phyloP scores from a whole-genome alignment of 2,329 filamentous ascomycete genomes.

The Samsoniella hepiali region DNA sequence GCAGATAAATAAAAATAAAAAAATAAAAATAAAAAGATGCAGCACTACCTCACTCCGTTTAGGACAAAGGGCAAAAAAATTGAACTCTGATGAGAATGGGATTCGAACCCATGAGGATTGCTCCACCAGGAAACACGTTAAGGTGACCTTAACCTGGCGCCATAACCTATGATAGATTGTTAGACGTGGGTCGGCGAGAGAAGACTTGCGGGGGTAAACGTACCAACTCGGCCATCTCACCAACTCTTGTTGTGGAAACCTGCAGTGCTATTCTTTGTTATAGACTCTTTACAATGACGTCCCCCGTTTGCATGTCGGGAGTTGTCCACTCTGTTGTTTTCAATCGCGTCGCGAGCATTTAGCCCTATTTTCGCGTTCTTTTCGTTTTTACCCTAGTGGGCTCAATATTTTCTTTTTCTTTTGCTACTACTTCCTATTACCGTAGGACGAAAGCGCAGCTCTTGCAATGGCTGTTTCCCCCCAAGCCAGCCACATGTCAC shows the following conservation, averaged over 20 bases:
- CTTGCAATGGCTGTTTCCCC: too few relatives aligned
- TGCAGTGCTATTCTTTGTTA: background rate
- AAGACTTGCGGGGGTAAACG: background rate
- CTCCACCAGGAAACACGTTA: slow-evolving; percentile 17
- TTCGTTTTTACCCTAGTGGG: too few relatives aligned
- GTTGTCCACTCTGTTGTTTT: too few relatives aligned
- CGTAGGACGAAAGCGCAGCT: too few relatives aligned
- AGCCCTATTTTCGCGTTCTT: too few relatives aligned
- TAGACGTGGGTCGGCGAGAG: background rate
- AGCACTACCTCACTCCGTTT: background rate
- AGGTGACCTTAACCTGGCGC: slow-evolving; percentile 18
- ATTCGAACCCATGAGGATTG: slow-evolving; percentile 19
- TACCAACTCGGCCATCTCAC: slow-evolving; percentile 19
- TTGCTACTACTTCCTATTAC: too few relatives aligned
- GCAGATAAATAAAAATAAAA: too few relatives aligned
- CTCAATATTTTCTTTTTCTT: too few relatives aligned
- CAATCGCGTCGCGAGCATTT: too few relatives aligned
- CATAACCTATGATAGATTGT: slow-evolving; percentile 4
- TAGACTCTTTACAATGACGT: background rate
- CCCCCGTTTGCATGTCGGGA: too few relatives aligned
- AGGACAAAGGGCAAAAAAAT: background rate
- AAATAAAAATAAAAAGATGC: background rate
- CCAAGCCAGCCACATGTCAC: too few relatives aligned
- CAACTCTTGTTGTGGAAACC: background rate
- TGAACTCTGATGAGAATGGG: slow-evolving; percentile 14